phyloP scores from a whole-genome alignment of 2,329 filamentous ascomycete species.

The Dendrostoma leiphaemia region DNA sequence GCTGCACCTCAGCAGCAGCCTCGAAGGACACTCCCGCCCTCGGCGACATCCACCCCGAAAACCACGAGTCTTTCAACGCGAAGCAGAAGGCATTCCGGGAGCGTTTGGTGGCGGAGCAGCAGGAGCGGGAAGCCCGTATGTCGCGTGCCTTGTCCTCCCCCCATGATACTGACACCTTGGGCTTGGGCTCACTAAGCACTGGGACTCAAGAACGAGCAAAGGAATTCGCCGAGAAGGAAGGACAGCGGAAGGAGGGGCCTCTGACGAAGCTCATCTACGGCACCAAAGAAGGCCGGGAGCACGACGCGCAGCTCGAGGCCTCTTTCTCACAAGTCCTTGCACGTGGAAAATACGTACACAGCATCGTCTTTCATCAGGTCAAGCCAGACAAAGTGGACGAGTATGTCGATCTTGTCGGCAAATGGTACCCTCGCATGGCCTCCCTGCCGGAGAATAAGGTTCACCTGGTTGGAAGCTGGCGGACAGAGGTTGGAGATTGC shows the following conservation, averaged over 20 bases:
- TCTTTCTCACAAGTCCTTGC: slow-evolving; percentile 93
- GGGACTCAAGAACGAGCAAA: slow-evolving; percentile 51
- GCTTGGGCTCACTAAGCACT: slow-evolving; percentile 61
- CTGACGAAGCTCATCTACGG: slow-evolving; percentile 92
- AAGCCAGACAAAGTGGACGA: slow-evolving; percentile 95
- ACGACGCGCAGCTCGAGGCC: slow-evolving; percentile 93
- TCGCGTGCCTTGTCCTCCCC: slow-evolving; percentile 40
- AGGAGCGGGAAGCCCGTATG: slow-evolving; percentile 84
- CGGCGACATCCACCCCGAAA: slow-evolving; percentile 75
- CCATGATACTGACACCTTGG: slow-evolving; percentile 44
- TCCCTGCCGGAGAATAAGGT: slow-evolving; percentile 85
- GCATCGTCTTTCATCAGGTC: slow-evolving; percentile 94
- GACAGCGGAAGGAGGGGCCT: slow-evolving; percentile 66
- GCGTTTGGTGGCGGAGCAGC: slow-evolving; percentile 72
- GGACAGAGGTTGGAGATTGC: slow-evolving; percentile 94
- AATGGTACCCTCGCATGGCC: slow-evolving; percentile 91
- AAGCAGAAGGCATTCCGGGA: slow-evolving; percentile 87
- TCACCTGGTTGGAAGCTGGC: slow-evolving; percentile 95
- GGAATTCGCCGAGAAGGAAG: slow-evolving; percentile 54
- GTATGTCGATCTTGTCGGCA: slow-evolving; percentile 84
- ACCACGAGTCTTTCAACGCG: slow-evolving; percentile 72
- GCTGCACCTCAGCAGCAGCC: slow-evolving; percentile 44
- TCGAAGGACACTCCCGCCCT: slow-evolving; percentile 67
- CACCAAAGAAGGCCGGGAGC: slow-evolving; percentile 89
- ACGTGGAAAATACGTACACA: slow-evolving; percentile 96